Evolutionary conservation across 106 monocot genomes (phyloP).

Genomic region (Amphibolis antarctica): DNA sequence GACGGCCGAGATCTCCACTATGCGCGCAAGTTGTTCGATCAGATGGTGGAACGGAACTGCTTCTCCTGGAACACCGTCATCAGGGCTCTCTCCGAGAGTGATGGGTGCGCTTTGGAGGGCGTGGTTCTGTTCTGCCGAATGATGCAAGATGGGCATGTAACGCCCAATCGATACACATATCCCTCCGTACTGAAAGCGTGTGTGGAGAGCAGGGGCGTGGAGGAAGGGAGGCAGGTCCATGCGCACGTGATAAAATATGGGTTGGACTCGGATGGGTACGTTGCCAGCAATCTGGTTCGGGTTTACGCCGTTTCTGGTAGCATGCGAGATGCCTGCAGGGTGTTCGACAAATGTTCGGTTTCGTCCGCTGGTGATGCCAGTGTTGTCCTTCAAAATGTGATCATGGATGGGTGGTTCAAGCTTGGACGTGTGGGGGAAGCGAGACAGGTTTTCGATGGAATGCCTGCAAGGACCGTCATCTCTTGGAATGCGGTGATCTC

Average conservation of each 20-base stretch:
- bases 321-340: slow-evolving; percentile 25
- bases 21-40: slow-evolving; percentile 17
- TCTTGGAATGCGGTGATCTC: slow-evolving; percentile 59
- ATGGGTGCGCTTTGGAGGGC: slow-evolving; percentile 6
- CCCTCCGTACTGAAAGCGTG: slow-evolving; percentile 47
- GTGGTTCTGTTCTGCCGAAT: slow-evolving; percentile 20
- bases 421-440: slow-evolving; percentile 9
- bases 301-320: slow-evolving; percentile 31
- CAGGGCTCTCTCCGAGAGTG: slow-evolving; percentile 34
- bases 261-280: slow-evolving; percentile 24
- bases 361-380: slow-evolving; percentile 2
- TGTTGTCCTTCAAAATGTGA: slow-evolving; percentile 32
- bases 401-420: slow-evolving; percentile 40
- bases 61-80: slow-evolving; percentile 39
- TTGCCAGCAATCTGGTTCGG: slow-evolving; percentile 36
- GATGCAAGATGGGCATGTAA: background rate
- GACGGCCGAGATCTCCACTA: slow-evolving; percentile 19
- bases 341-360: slow-evolving; percentile 11
- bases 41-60: slow-evolving; percentile 15
- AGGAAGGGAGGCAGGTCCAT: slow-evolving; percentile 43
- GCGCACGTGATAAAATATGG: slow-evolving; percentile 27
- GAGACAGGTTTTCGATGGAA: slow-evolving; percentile 24
- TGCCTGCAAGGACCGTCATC: slow-evolving; percentile 24
- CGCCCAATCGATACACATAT: slow-evolving; percentile 33
- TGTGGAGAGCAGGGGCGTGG: slow-evolving; percentile 3